Conservation (phyloP, 1,284 basidiomycete species). For the Cerrena zonata region DNA sequence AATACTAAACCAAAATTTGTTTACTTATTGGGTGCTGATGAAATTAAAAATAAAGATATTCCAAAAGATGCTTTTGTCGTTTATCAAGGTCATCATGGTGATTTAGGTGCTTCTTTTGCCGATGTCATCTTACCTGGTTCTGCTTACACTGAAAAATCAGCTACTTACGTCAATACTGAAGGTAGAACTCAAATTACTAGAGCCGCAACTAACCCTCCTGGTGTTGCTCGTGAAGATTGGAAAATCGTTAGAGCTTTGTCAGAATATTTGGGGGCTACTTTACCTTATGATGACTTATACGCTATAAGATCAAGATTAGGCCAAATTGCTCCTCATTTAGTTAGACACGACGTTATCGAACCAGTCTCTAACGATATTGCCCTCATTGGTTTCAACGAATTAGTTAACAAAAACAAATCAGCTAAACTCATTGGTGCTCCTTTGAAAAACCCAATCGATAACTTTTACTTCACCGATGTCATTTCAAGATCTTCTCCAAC, state of each 20-base stretch:
- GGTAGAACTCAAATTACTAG: constrained; percentile 89
- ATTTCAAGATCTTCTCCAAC: constrained; percentile 82
- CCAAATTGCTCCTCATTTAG: constrained; percentile 89
- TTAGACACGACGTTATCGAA: constrained; percentile 86
- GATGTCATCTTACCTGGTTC: constrained; percentile 91
- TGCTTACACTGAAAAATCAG: constrained; percentile 94
- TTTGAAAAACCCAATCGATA: constrained; percentile 79
- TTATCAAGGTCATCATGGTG: constrained; percentile 98
- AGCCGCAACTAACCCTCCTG: constrained; percentile 88
- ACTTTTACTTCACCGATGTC: constrained; percentile 95
- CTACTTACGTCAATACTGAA: constrained; percentile 97
- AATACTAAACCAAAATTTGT: constrained; percentile 87
- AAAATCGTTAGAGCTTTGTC: constrained; percentile 94
- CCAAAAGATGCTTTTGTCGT: constrained; percentile 94
- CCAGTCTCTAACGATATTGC: constrained; percentile 68
- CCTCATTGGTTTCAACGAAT: constrained; percentile 61
- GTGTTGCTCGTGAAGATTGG: constrained; percentile 95
- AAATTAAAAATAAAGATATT: constrained; percentile 85
- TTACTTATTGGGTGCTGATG: constrained; percentile 95
- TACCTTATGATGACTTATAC: constrained; percentile 91
- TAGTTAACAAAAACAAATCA: constrained; percentile 47
- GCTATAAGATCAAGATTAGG: constrained; percentile 89
- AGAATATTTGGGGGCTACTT: constrained; percentile 71
- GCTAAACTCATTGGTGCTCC: constrained; percentile 56
- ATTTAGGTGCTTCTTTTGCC: constrained; percentile 91